A percentile compares a stretch with the other conserved stretches of the same genome.
Evolutionary conservation across 2,329 filamentous ascomycete species (phyloP).

Genomic region (Cadophora sp.): DNA sequence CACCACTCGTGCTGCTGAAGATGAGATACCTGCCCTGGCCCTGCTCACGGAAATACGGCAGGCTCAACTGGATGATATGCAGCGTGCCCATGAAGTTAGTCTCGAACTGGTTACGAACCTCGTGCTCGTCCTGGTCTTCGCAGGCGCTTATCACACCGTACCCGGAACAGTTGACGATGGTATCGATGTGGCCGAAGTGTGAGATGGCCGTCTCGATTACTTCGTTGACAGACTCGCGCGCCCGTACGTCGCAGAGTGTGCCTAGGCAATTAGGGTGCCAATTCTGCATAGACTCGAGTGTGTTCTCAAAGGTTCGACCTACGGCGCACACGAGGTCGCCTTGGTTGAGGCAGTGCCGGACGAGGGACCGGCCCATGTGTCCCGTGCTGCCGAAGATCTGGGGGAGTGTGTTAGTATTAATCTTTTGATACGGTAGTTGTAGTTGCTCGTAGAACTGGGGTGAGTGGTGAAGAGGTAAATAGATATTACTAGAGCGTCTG

Average conservation of each 20-base stretch:
- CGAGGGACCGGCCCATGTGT: conserved; percentile 91
- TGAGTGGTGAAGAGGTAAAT: neutral
- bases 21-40: conserved; percentile 85
- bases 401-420: neutral
- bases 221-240: conserved; percentile 75
- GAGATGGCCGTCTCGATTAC: conserved; percentile 75
- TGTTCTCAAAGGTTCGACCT: conserved; percentile 81
- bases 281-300: conserved; percentile 72
- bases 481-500: conserved; percentile 18
- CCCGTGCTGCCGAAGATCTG: conserved; percentile 96
- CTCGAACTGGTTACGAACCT: conserved; percentile 94
- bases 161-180: conserved; percentile 92
- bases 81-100: conserved; percentile 97
- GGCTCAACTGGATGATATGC: conserved; percentile 87
- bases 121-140: conserved; percentile 95
- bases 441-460: neutral
- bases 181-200: conserved; percentile 82
- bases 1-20: conserved; percentile 91
- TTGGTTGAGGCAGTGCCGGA: conserved; percentile 79
- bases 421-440: neutral
- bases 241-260: conserved; percentile 88
- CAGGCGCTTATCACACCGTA: conserved; percentile 96
- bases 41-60: conserved; percentile 86
- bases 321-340: conserved; percentile 88
- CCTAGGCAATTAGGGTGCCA: conserved; percentile 77